phyloP scores from a whole-genome alignment of 768 basidiomycete genomes.

The Epithele typhae region DNA sequence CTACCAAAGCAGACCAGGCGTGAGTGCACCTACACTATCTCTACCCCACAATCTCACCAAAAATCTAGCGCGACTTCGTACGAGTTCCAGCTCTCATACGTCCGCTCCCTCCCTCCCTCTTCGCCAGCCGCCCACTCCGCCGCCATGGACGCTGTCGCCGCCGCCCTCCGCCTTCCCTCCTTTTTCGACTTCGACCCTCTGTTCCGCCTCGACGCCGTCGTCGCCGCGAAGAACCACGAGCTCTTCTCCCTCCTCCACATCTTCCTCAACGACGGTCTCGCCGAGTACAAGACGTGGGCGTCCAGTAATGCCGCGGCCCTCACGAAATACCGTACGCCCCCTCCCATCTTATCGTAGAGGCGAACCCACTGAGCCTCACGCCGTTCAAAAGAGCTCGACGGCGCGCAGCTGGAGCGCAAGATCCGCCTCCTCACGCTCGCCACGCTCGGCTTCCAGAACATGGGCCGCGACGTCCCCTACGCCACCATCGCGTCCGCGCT shows the following conservation, averaged over 20 bases:
- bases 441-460: constrained; percentile 70
- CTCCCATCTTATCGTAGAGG: too few species aligned
- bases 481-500: constrained; percentile 61
- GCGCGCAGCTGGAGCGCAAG: constrained; percentile 64
- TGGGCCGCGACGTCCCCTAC: constrained; percentile 73
- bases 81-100: constrained; percentile 58
- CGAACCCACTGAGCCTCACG: too few species aligned
- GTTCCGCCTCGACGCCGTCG: constrained; percentile 70
- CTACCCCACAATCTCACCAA: background rate
- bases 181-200: constrained; percentile 80
- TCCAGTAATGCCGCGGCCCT: constrained; percentile 43
- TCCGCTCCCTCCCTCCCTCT: constrained; percentile 53
- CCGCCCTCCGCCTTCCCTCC: constrained; percentile 59
- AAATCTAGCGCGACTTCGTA: constrained; percentile 51
- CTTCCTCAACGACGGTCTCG: constrained; percentile 61
- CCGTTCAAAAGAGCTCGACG: constrained; percentile 48
- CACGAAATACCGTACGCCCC: constrained; percentile 52
- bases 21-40: constrained; percentile 33
- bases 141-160: constrained; percentile 56
- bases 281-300: constrained; percentile 62
- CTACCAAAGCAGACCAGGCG: constrained; percentile 53
- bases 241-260: constrained; percentile 73
- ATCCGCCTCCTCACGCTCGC: constrained; percentile 75
- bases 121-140: constrained; percentile 49
- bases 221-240: constrained; percentile 62